Base-by-base conservation (phyloP, 106 monocot species). In the Cymbidium sinense region DNA sequence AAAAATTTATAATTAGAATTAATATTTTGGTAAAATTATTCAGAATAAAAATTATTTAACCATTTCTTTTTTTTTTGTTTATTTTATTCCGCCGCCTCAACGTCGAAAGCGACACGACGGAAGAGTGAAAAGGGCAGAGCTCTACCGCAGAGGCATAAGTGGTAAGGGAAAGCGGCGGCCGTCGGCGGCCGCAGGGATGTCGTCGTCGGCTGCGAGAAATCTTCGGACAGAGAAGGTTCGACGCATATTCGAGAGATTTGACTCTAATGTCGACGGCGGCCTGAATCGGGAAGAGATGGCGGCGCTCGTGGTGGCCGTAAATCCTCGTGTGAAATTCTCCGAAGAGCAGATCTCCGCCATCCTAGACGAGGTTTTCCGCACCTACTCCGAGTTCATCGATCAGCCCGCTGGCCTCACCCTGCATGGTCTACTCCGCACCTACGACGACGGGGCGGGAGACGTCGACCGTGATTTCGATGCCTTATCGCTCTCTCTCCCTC, bases 391-490 rank as follows among this genome's bases (percentile, higher is more conserved):
- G 33, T 83, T 78, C 85, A 78, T 85, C 74, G 74, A 74, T 70
- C 70, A 67, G 21, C 67, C 84, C n/a, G 34, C 44, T 20, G 70
- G 62, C 73, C 43, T 89, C 67, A 75, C 89, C 39, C 75, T 82
- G 58, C 61, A 76, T 18, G 86, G 86, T 20, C 75, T 86, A 51
- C 81, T 86, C 34, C 84, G 86, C 17, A 86, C 86, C 77, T 86
- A 89, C 64, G 86, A 89, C 77, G 89, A 89, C 78, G 89, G 89
- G 31, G 89, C 89, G 28, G 89, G 89, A 17, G 89, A 86, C 58
- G 84, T 89, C 77, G 89, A 86, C 70, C 89, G 89, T 25, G 89
- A 89, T 58, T 89, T 89, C 79, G 84, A 86, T 31, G 89, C 89
- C 44, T 4, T 74, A 0, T 74, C 74, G 1, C 81, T 89, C 67